Evolutionary conservation across 2,329 filamentous ascomycete species (phyloP).

Genomic region (Scolecobasidium constrictum): DNA sequence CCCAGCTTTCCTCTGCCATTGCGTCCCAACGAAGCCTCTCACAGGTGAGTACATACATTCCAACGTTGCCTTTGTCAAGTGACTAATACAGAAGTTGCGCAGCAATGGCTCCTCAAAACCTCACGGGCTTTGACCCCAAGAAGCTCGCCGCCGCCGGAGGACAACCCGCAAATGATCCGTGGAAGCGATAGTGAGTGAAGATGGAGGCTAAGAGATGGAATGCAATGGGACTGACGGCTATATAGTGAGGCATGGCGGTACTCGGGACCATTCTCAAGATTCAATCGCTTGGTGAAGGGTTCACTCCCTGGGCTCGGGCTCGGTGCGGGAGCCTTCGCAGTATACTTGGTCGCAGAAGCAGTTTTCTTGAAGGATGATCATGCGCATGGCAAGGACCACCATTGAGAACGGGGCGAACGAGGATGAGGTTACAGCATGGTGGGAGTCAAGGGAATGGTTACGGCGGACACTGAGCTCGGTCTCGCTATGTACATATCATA

Average conservation of each 20-base stretch:
- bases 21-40: no score
- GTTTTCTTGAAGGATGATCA: slow-evolving; percentile 7
- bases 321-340: slow-evolving; percentile 80
- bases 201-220: no score
- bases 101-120: slow-evolving; percentile 52
- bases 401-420: not conserved
- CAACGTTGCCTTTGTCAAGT: no score
- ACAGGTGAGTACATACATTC: no score
- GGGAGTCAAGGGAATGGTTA: not conserved
- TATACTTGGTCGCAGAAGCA: slow-evolving; percentile 53
- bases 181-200: slow-evolving; percentile 50
- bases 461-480: not conserved
- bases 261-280: slow-evolving; percentile 65
- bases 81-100: no score
- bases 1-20: no score
- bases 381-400: slow-evolving; percentile 2
- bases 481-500: not conserved
- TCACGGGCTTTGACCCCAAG: slow-evolving; percentile 86
- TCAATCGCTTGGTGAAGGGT: slow-evolving; percentile 77
- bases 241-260: slow-evolving; percentile 90
- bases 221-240: not conserved
- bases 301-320: slow-evolving; percentile 87
- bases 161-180: slow-evolving; percentile 49
- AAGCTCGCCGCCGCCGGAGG: slow-evolving; percentile 65
- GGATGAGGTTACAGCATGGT: not conserved